Base-by-base conservation (phyloP, 352 stramenopile genomes). In the Phytophthora meadii region DNA sequence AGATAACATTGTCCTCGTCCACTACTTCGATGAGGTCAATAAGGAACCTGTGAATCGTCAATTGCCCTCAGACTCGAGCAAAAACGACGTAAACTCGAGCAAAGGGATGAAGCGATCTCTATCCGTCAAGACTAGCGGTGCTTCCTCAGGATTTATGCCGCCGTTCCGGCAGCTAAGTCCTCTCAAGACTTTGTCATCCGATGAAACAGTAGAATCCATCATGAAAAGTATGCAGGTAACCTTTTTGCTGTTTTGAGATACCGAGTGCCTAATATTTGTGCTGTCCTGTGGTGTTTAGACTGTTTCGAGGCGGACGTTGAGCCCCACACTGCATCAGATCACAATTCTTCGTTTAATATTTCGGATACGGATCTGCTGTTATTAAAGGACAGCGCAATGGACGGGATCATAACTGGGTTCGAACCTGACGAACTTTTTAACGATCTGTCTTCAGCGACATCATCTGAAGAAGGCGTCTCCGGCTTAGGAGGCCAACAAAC, bases 21-120 rank as follows among this genome's bases (percentile, higher is more conserved):
- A 95, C 54, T 95, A 95, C 72, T 91, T 95, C 68, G 84, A 95
- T 36, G 85, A 94, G 70, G 61, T 73, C 4, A 74, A 89, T 62
- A 94, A 91, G 65, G 48, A 69, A 17, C 30, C 32, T 17, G 41
- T 46, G 25, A 17, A 25, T 53, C 28, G 44, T 59, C 61, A 41
- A 24, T 24, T 39, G n/a, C 32, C 37, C 5, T 46, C 41, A 8
- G 22, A 54, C 24, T 44, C 17, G 39, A 59, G 6, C 25, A 64
- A 49, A 11, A 62, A 2, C 37, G 42, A 14, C 37, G 5, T 36
- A 30, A 61, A n/a, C 46, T 52, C 24, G 9, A 41, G 10, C 8
- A 86, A 86, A 40, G 71, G 77, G 5, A 15, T 87, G 2, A 83
- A 85, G 53, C 70, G 65, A 6, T 50, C 68, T 14, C 68, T 89